Evolutionary conservation across 1,139 yeast genomes (phyloP).

Genomic region (Nematodospora anomalae): DNA sequence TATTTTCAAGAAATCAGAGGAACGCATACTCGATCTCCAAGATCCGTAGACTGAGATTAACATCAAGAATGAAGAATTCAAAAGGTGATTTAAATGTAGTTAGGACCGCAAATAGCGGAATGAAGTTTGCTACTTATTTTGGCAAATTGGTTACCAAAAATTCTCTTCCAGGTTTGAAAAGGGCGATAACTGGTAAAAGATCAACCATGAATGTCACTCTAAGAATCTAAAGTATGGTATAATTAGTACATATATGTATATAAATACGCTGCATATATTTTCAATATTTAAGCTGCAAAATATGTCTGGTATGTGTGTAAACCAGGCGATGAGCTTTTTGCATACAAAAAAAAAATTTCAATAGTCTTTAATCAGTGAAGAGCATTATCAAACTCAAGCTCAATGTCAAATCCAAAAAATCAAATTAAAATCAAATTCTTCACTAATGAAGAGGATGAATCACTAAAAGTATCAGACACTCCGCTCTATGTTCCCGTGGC

Average conservation of each 20-base stretch:
- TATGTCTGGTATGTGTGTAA: constrained; percentile 1
- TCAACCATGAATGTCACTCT: constrained; percentile 12
- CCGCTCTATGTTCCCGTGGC: constrained; percentile 86
- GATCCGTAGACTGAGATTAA: constrained; percentile 26
- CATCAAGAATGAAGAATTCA: constrained; percentile 21
- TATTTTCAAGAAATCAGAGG: constrained; percentile 17
- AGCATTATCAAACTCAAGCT: too few species aligned
- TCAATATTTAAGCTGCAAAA: constrained; percentile 5
- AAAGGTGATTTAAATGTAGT: constrained; percentile 10
- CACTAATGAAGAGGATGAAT: constrained; percentile 81
- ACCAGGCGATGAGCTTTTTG: constrained; percentile 7
- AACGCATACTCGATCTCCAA: constrained; percentile 24
- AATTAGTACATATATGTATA: neutral
- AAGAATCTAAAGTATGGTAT: constrained; percentile 15
- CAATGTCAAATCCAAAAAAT: constrained; percentile 30
- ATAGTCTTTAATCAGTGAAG: too few species aligned
- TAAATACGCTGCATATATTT: neutral
- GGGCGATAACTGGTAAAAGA: constrained; percentile 7
- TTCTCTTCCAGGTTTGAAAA: constrained; percentile 22
- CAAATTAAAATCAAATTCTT: constrained; percentile 76
- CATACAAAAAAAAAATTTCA: constrained; percentile 1
- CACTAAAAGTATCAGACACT: constrained; percentile 71
- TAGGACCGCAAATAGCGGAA: constrained; percentile 25
- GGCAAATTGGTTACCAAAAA: constrained; percentile 26
- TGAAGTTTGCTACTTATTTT: constrained; percentile 25